A percentile compares a stretch with the other conserved stretches of the same genome.
phyloP scores from a whole-genome alignment of 1,284 basidiomycete genomes.

The Cystobasidium pallidum region DNA sequence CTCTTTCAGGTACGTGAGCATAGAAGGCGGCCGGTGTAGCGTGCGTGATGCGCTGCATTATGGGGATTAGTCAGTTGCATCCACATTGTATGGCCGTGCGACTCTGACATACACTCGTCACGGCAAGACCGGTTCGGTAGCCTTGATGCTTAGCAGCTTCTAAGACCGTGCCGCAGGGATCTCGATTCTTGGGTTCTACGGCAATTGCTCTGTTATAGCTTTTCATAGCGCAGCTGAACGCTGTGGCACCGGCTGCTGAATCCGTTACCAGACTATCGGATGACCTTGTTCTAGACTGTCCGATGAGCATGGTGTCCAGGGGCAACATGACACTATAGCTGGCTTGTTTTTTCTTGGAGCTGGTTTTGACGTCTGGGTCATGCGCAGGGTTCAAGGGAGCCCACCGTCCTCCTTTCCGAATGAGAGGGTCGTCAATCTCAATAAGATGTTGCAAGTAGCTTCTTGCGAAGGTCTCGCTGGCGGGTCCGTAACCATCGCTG shows the following conservation, averaged over 20 bases:
- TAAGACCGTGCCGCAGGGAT: constrained; percentile 57
- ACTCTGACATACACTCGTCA: constrained; percentile 52
- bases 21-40: constrained; percentile 57
- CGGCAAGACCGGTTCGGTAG: constrained; percentile 56
- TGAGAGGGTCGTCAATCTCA: constrained; percentile 37
- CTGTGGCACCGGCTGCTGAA: constrained; percentile 57
- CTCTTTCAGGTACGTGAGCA: constrained; percentile 55
- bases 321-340: constrained; percentile 48
- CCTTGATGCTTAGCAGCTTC: constrained; percentile 57
- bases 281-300: constrained; percentile 54
- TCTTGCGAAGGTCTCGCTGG: constrained; percentile 55
- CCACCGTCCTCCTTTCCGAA: constrained; percentile 32
- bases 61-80: background rate
- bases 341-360: constrained; percentile 33
- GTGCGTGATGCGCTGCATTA: constrained; percentile 53
- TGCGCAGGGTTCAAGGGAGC: constrained; percentile 24
- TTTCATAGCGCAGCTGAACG: constrained; percentile 56
- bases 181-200: constrained; percentile 51
- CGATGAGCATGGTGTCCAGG: constrained; percentile 56
- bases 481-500: constrained; percentile 57
- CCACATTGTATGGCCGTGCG: background rate
- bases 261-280: constrained; percentile 56
- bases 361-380: background rate
- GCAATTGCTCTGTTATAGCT: constrained; percentile 58
- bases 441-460: constrained; percentile 52